phyloP scores from a whole-genome alignment of 306 rosid species.

The Vigna angularis region DNA sequence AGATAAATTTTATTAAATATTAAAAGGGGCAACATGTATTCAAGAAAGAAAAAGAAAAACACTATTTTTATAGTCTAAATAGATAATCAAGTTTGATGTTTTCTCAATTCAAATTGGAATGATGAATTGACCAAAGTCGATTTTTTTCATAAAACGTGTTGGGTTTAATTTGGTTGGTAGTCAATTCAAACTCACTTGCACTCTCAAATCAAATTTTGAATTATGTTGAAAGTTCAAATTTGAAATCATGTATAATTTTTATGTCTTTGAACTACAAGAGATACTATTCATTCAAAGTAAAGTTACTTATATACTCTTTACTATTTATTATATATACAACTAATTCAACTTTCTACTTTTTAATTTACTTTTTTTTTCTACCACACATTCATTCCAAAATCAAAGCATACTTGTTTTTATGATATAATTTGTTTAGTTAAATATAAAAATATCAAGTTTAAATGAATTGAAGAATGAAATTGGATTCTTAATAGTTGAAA shows the following conservation, averaged over 20 bases:
- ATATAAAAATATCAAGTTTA: background rate
- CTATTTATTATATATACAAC: background rate
- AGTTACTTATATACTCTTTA: background rate
- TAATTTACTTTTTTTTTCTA: background rate
- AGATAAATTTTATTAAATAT: background rate
- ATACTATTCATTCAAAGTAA: background rate
- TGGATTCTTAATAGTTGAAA: background rate
- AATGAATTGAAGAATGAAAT: background rate
- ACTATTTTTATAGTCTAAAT: background rate
- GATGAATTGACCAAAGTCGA: background rate
- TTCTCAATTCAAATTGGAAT: background rate
- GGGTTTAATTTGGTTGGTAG: background rate
- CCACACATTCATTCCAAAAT: background rate
- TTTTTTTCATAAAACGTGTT: background rate
- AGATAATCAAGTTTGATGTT: background rate
- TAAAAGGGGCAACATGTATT: background rate
- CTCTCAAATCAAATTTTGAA: background rate
- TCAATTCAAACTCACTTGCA: background rate
- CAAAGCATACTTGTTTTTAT: background rate
- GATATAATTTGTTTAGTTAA: background rate
- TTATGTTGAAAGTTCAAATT: background rate
- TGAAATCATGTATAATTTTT: background rate
- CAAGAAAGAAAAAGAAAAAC: background rate
- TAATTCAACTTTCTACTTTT: background rate
- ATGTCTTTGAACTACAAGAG: background rate